Conservation (phyloP, 202 grass and related monocot genomes). For the Brachypodium distachyon region DNA sequence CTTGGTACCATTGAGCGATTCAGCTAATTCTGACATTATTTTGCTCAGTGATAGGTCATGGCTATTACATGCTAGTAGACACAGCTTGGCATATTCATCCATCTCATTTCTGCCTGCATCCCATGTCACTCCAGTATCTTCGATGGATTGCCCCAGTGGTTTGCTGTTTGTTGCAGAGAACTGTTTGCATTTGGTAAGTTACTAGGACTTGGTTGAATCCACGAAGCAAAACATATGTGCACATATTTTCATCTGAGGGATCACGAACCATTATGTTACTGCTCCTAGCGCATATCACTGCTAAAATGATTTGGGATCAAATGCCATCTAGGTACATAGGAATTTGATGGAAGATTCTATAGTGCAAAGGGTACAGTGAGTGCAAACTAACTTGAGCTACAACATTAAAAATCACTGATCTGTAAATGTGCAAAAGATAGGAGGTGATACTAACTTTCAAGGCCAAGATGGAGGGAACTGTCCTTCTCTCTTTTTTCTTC, state of each 20-base stretch:
- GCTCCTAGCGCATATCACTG: neutral
- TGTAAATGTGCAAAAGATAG: no score
- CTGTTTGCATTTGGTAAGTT: constrained; percentile 88
- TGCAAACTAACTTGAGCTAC: constrained; percentile 5
- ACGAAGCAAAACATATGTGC: neutral
- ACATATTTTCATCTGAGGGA: neutral
- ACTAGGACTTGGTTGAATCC: neutral
- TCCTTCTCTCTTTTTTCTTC: neutral
- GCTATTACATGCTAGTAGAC: constrained; percentile 76
- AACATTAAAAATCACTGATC: neutral
- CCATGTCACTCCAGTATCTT: constrained; percentile 88
- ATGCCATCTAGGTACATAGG: neutral
- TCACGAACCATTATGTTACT: neutral
- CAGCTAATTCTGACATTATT: constrained; percentile 73
- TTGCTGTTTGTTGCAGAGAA: constrained; percentile 94
- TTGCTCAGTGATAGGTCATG: constrained; percentile 92
- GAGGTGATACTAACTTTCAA: neutral
- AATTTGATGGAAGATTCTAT: neutral
- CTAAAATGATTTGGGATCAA: neutral
- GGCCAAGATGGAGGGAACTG: neutral
- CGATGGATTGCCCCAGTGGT: constrained; percentile 76
- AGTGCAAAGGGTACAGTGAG: neutral
- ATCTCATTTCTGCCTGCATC: constrained; percentile 90
- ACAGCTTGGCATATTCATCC: constrained; percentile 93
- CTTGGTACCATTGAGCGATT: constrained; percentile 70